phyloP scores from a whole-genome alignment of 2,329 filamentous ascomycete species.

The Thermothelomyces thermophilus region DNA sequence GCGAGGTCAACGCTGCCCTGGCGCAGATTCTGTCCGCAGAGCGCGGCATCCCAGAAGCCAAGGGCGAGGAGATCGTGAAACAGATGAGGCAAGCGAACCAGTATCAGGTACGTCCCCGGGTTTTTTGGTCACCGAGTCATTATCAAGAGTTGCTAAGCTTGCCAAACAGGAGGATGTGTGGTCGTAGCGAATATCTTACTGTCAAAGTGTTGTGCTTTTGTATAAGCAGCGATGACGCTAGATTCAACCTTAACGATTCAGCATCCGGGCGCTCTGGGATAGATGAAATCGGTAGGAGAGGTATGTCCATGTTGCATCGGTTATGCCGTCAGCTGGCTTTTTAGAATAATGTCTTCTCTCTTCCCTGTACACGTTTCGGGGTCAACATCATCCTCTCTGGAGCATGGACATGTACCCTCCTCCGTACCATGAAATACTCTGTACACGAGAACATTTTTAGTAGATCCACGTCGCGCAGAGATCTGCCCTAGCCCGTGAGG shows the following conservation, averaged over 20 bases:
- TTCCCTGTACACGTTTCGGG: background rate
- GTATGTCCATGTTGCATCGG: slow-evolving; percentile 2
- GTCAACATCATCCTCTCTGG: background rate
- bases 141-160: slow-evolving; percentile 27
- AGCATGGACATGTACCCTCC: background rate
- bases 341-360: slow-evolving; percentile 9
- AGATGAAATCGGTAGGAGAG: slow-evolving; percentile 7
- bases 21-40: slow-evolving; percentile 80
- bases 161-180: slow-evolving; percentile 59
- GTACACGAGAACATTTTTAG: background rate
- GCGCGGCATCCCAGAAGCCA: slow-evolving; percentile 72
- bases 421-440: background rate
- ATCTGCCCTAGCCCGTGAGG: too few relatives aligned
- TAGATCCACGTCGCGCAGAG: background rate
- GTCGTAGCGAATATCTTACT: slow-evolving; percentile 41
- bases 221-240: slow-evolving; percentile 10
- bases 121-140: background rate
- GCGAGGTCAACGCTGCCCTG: slow-evolving; percentile 84
- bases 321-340: slow-evolving; percentile 1
- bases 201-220: background rate
- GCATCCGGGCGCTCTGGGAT: slow-evolving; percentile 13
- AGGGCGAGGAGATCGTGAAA: slow-evolving; percentile 95
- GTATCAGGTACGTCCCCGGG: slow-evolving; percentile 66
- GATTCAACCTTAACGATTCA: slow-evolving; percentile 8
- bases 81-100: slow-evolving; percentile 90